Conservation (phyloP, 108 stramenopile genomes). For the Nitzschia inconspicua region DNA sequence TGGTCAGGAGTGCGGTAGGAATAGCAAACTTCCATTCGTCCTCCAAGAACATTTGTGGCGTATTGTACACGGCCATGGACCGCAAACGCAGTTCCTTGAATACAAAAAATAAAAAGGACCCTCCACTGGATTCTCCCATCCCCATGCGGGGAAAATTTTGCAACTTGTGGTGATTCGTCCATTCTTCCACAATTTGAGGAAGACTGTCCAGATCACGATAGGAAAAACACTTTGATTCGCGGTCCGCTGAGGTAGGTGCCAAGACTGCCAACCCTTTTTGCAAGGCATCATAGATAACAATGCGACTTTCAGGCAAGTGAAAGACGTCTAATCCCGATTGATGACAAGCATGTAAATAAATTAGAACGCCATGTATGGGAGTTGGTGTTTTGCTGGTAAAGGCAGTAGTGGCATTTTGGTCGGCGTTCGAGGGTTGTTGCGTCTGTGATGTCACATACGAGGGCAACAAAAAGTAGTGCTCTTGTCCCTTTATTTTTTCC, state of each 20-base stretch:
- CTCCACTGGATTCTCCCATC: constrained; percentile 29
- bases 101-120: constrained; percentile 17
- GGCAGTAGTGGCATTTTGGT: not conserved
- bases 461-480: constrained; percentile 25
- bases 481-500: not conserved
- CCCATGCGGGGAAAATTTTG: constrained; percentile 13
- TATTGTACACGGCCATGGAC: constrained; percentile 29
- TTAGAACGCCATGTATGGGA: constrained; percentile 11
- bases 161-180: constrained; percentile 1
- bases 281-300: constrained; percentile 19
- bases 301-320: constrained; percentile 33
- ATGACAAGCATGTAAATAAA: constrained; percentile 32
- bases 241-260: constrained; percentile 23
- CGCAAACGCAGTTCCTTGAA: constrained; percentile 9
- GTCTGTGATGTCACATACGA: not conserved
- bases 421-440: not conserved
- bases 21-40: not conserved
- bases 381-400: constrained; percentile 2
- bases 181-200: constrained; percentile 10
- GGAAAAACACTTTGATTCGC: constrained; percentile 27
- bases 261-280: constrained; percentile 29
- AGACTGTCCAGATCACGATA: constrained; percentile 6
- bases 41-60: constrained; percentile 1
- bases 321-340: constrained; percentile 31
- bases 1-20: constrained; percentile 26